Percentiles rank a stretch among this genome's conserved stretches.
Conservation (phyloP, 2,329 filamentous ascomycete genomes). For the Juglanconis juglandina region DNA sequence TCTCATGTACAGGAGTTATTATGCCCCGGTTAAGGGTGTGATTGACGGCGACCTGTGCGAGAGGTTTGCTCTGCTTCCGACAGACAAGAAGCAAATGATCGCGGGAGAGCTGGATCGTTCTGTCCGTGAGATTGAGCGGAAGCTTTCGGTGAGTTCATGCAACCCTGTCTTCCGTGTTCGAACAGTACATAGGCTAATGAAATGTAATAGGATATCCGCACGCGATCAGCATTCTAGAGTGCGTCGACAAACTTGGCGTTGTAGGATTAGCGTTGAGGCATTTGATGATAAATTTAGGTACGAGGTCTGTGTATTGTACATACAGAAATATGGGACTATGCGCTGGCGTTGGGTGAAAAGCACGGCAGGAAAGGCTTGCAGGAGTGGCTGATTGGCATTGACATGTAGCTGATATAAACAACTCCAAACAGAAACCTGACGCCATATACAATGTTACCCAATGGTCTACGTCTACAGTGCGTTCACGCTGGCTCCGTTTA, state of each 20-base stretch:
- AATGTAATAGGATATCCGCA: constrained; percentile 49
- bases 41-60: constrained; percentile 98
- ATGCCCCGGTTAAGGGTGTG: constrained; percentile 90
- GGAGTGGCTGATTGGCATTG: neutral
- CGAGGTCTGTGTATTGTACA: constrained; percentile 8
- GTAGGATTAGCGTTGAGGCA: constrained; percentile 6
- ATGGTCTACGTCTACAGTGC: neutral
- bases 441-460: neutral
- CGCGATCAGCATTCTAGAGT: constrained; percentile 54
- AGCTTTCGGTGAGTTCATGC: constrained; percentile 65
- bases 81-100: constrained; percentile 93
- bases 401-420: constrained; percentile 2
- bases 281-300: constrained; percentile 11
- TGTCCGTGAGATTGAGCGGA: constrained; percentile 89
- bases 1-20: constrained; percentile 92
- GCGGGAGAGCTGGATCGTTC: constrained; percentile 88
- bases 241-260: constrained; percentile 6
- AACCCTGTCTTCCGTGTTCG: constrained; percentile 17
- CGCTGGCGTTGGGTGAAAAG: constrained; percentile 8
- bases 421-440: neutral
- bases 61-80: constrained; percentile 76
- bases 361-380: neutral
- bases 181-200: constrained; percentile 18
- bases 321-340: constrained; percentile 2
- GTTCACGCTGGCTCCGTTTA: neutral